Conservation (phyloP, 2,329 filamentous ascomycete genomes). For the Fusarium humuli region DNA sequence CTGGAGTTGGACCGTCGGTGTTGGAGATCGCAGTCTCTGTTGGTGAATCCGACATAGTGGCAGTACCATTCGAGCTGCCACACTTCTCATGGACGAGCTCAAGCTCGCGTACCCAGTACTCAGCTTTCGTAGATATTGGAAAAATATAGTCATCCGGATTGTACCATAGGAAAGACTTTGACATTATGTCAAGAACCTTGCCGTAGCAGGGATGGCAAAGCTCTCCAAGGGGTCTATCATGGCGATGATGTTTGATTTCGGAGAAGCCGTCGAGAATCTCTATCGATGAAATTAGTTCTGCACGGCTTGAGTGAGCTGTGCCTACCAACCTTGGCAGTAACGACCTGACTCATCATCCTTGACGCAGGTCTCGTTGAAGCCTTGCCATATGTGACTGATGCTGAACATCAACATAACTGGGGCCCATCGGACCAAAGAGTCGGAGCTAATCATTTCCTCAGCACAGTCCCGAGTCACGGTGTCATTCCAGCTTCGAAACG, state of each 20-base stretch:
- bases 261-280: slow-evolving; percentile 1
- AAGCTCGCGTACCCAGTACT: too few species aligned
- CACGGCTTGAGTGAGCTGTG: rapidly evolving
- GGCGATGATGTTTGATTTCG: background rate
- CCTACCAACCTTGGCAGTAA: background rate
- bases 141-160: background rate
- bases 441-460: background rate
- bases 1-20: background rate
- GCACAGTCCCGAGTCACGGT: background rate
- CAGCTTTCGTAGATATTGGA: too few species aligned
- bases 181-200: background rate
- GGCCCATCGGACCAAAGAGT: too few species aligned
- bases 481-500: background rate
- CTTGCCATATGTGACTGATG: background rate
- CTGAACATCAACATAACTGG: too few species aligned
- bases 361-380: background rate
- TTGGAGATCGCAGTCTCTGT: background rate
- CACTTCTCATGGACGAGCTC: too few species aligned
- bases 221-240: background rate
- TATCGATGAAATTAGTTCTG: background rate
- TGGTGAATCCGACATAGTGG: background rate
- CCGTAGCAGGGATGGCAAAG: slow-evolving; percentile 4
- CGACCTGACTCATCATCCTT: background rate
- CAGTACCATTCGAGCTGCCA: background rate
- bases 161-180: background rate